Conservation (phyloP, 169 alveolate species). For the Babesia caballi region DNA sequence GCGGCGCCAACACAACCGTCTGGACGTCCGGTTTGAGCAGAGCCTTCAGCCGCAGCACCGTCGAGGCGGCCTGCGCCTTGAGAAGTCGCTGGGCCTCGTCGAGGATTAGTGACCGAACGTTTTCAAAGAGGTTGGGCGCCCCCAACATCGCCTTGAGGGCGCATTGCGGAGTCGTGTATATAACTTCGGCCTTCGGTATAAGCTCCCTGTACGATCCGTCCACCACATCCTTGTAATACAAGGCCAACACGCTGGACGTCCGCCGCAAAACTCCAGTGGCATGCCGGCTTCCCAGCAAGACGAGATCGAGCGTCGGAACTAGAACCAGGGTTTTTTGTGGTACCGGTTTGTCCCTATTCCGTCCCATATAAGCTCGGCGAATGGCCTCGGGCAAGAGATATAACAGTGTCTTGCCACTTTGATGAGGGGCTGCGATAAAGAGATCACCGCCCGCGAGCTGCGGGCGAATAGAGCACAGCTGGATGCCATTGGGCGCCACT, state of each 20-base stretch:
- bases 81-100: conserved; percentile 56
- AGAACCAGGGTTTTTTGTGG: conserved; percentile 21
- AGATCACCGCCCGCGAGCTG: conserved; percentile 62
- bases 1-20: conserved; percentile 40
- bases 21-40: conserved; percentile 30
- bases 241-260: conserved; percentile 19
- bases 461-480: conserved; percentile 38
- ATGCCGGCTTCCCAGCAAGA: conserved; percentile 38
- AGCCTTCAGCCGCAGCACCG: conserved; percentile 27
- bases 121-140: conserved; percentile 7
- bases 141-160: conserved; percentile 33
- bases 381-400: conserved; percentile 53
- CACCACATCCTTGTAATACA: conserved; percentile 38
- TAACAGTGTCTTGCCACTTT: conserved; percentile 50
- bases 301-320: conserved; percentile 60
- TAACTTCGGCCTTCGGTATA: conserved; percentile 23
- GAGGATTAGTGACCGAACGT: conserved; percentile 28
- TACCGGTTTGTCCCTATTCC: background rate
- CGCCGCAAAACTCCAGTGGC: conserved; percentile 37
- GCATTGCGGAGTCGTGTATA: conserved; percentile 53
- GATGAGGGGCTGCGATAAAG: conserved; percentile 50
- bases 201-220: background rate
- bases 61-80: conserved; percentile 20
- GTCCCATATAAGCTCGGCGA: background rate
- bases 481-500: conserved; percentile 45